phyloP scores from a whole-genome alignment of 345 rosid species.

The Syzygium aromaticum region DNA sequence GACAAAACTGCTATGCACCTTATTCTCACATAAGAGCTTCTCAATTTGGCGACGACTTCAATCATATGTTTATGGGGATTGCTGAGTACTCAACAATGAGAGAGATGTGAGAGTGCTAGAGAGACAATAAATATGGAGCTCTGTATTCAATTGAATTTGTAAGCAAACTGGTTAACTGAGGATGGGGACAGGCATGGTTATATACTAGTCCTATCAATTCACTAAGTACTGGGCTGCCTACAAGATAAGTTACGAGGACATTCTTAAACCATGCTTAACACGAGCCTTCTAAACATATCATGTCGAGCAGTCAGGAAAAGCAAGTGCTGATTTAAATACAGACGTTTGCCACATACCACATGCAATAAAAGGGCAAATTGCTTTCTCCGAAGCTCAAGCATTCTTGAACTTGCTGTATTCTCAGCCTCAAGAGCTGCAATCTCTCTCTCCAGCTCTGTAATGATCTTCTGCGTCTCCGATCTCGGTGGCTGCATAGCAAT shows the following conservation, averaged over 20 bases:
- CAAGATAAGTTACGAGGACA: background rate
- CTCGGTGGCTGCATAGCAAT: conserved; percentile 81
- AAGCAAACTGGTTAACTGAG: background rate
- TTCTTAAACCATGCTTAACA: background rate
- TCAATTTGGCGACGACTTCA: background rate
- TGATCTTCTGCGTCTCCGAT: conserved; percentile 74
- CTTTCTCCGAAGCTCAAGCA: conserved; percentile 89
- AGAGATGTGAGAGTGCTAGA: background rate
- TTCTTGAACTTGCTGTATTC: conserved; percentile 72
- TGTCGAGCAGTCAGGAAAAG: background rate
- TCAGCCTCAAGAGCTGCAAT: conserved; percentile 78
- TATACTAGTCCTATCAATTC: background rate
- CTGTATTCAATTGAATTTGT: background rate
- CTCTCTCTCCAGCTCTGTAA: conserved; percentile 65
- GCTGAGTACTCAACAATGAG: background rate
- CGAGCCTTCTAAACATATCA: background rate
- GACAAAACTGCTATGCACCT: background rate
- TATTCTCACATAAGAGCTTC: background rate
- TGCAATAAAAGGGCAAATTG: conserved; percentile 86
- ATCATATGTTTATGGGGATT: background rate
- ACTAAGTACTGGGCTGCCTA: background rate
- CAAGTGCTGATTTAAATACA: background rate
- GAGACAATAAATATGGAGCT: background rate
- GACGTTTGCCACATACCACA: conserved; percentile 47
- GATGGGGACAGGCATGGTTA: background rate